A percentile compares a stretch with the other conserved stretches of the same genome.
Conservation (phyloP, 1,139 yeast species). For the Suhomyces coccinellae region DNA sequence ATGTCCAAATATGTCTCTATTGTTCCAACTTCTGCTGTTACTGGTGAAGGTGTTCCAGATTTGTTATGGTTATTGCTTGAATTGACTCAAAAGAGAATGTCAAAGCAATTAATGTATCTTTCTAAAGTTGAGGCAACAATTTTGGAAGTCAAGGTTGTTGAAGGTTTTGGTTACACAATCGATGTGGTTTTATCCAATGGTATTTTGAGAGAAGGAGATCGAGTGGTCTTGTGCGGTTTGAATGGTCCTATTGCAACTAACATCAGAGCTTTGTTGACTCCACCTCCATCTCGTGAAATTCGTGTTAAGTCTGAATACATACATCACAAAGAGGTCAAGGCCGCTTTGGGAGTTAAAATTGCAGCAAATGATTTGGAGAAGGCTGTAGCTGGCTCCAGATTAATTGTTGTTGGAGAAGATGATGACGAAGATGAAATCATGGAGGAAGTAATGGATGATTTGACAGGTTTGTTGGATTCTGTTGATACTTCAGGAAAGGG, state of each 20-base stretch:
- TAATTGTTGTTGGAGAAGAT: slow-evolving; percentile 92
- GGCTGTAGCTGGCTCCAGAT: slow-evolving; percentile 98
- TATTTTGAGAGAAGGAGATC: slow-evolving; percentile 89
- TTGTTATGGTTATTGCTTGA: slow-evolving; percentile 92
- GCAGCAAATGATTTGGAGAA: slow-evolving; percentile 97
- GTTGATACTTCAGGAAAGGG: slow-evolving; percentile 95
- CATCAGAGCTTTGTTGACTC: slow-evolving; percentile 92
- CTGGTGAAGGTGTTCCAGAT: slow-evolving; percentile 99
- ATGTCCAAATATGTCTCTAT: slow-evolving; percentile 90
- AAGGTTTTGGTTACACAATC: slow-evolving; percentile 98
- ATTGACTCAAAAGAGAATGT: slow-evolving; percentile 97
- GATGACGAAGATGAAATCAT: slow-evolving; percentile 96
- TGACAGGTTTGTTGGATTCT: slow-evolving; percentile 90
- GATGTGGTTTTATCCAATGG: slow-evolving; percentile 97
- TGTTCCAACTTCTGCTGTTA: slow-evolving; percentile 97
- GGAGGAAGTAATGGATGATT: slow-evolving; percentile 99
- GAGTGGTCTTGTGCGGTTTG: slow-evolving; percentile 94
- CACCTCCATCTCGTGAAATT: slow-evolving; percentile 95
- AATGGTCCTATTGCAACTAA: slow-evolving; percentile 99
- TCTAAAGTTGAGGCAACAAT: slow-evolving; percentile 93
- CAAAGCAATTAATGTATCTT: slow-evolving; percentile 95
- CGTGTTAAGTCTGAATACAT: slow-evolving; percentile 93
- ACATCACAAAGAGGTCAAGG: slow-evolving; percentile 96
- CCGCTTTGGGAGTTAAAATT: slow-evolving; percentile 97
- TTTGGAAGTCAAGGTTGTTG: slow-evolving; percentile 96